Base-by-base conservation (phyloP, 768 basidiomycete species). In the Zangia roseola region DNA sequence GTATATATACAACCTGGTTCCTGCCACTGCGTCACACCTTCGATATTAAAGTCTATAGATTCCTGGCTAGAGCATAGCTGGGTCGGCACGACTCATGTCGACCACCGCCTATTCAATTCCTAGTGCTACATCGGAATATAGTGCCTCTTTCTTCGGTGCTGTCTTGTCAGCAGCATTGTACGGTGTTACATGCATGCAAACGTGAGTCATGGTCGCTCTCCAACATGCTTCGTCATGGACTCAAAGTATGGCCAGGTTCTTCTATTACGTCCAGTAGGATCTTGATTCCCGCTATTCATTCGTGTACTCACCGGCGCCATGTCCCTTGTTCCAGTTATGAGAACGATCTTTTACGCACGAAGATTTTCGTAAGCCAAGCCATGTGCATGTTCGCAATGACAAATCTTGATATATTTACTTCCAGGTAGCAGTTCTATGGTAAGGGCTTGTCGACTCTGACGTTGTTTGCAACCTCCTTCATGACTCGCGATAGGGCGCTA, bases 131-230 rank as follows among this genome's bases (percentile, higher is more conserved):
- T 30, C 10, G 28, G 28, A 30, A 23, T 28, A 28, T 5, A 26
- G 40, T 19, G n/a, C 40, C 10, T 30, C 19, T 14, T 41, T 30
- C 12, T 20, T 41, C 30, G 17, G 17, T 20, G 28, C 47, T 6
- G 6, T 49, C 26, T n/a, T 50, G 47, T 34, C 37, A 2, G 25
- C 47, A 2, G 38, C 52, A 0, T 53, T 53, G n/a, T 50, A 53
- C 9, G 52, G 52, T 9, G 48, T 44, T 9, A 20, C 26, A 13
- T 53, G 52, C 42, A 50, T 44, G 42, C 52, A 53, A 35, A 44
- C 38, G 52, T 50, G 19, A 40, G 51, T 40, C 4, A 13, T 2
- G 26, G 17, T 35, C 16, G 17, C 13, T 10, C 37, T n/a, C 23
- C 7, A 28, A 21, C 6, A 20, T 21, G 16, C 5, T 20, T 26